These are phyloP conservation scores for Alternaria sp. DNA, from an alignment of 2,329 filamentous ascomycete species.

Conservation along the genomic window DNA sequence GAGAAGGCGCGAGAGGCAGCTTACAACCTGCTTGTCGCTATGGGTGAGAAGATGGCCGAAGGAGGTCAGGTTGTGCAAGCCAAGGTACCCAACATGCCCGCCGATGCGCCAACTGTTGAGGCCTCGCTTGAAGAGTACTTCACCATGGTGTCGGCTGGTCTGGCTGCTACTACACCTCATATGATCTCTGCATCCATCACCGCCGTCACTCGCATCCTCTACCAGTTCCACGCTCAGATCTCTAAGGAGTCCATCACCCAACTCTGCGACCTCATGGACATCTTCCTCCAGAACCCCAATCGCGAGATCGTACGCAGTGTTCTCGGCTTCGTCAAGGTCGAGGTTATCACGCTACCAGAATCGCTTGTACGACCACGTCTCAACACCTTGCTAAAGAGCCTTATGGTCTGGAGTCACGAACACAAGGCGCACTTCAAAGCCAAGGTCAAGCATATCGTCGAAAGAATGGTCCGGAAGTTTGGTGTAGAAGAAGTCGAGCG, in stretches of 20 bases:
- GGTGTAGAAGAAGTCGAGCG: constrained; percentile 81
- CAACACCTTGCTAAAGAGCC: constrained; percentile 78
- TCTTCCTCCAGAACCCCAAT: constrained; percentile 96
- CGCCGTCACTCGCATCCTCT: constrained; percentile 89
- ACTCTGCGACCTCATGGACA: constrained; percentile 90
- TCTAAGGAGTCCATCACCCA: constrained; percentile 75
- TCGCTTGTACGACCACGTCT: constrained; percentile 81
- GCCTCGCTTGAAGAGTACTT: constrained; percentile 94
- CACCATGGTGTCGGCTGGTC: constrained; percentile 96
- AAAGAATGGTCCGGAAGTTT: constrained; percentile 91
- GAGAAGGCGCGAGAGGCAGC: constrained; percentile 89
- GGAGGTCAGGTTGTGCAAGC: constrained; percentile 81
- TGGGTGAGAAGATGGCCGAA: constrained; percentile 82
- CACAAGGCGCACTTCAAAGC: constrained; percentile 97
- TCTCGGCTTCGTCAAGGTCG: constrained; percentile 95
- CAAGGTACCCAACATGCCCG: constrained; percentile 85
- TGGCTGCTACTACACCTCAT: constrained; percentile 90
- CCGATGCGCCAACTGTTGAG: constrained; percentile 75
- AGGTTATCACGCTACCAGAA: constrained; percentile 81
- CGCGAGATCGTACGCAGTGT: constrained; percentile 95
- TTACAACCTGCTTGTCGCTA: constrained; percentile 86
- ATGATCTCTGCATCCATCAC: constrained; percentile 99
- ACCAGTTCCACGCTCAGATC: constrained; percentile 80
- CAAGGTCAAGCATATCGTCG: constrained; percentile 97
- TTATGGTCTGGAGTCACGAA: constrained; percentile 96